Percentiles rank a stretch among this genome's conserved stretches.
Evolutionary conservation across 176 grass and related monocot species (phyloP).

Genomic region (Pontederia paniculata): DNA sequence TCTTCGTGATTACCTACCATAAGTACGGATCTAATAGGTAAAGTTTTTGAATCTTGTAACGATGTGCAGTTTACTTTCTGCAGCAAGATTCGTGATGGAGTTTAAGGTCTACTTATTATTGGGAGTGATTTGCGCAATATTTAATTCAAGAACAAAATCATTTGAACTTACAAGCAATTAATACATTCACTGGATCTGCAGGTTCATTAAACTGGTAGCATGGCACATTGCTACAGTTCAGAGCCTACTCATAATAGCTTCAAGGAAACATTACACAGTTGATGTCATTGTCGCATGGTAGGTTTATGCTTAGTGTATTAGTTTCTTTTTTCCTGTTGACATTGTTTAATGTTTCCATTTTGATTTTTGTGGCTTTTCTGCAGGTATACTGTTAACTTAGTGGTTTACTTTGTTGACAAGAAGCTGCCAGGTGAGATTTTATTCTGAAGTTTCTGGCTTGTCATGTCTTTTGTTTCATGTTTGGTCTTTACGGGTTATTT

Average conservation of each 20-base stretch:
- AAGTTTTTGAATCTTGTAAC: too few relatives aligned
- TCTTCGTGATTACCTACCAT: slow-evolving; percentile 6
- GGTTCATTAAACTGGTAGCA: not conserved
- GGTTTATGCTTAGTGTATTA: not conserved
- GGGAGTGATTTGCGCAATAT: too few relatives aligned
- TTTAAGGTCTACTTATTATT: too few relatives aligned
- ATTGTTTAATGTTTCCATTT: not conserved
- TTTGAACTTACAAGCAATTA: too few relatives aligned
- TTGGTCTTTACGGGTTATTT: not conserved
- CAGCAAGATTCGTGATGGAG: too few relatives aligned
- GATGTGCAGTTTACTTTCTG: too few relatives aligned
- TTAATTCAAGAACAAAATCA: too few relatives aligned
- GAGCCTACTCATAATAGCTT: slow-evolving; percentile 1
- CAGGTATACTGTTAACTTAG: slow-evolving; percentile 97
- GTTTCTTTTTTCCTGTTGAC: not conserved
- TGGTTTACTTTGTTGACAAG: slow-evolving; percentile 83
- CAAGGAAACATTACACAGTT: not conserved
- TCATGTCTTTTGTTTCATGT: not conserved
- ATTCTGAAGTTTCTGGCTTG: not conserved
- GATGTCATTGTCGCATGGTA: slow-evolving; percentile 1
- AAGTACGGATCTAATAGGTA: slow-evolving; percentile 10
- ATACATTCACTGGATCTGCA: slow-evolving; percentile 1
- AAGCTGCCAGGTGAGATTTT: slow-evolving; percentile 50
- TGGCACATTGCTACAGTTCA: not conserved
- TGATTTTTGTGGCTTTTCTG: not conserved